phyloP scores from a whole-genome alignment of 2,329 filamentous ascomycete genomes.

The Paraphaeosphaeria minitans region DNA sequence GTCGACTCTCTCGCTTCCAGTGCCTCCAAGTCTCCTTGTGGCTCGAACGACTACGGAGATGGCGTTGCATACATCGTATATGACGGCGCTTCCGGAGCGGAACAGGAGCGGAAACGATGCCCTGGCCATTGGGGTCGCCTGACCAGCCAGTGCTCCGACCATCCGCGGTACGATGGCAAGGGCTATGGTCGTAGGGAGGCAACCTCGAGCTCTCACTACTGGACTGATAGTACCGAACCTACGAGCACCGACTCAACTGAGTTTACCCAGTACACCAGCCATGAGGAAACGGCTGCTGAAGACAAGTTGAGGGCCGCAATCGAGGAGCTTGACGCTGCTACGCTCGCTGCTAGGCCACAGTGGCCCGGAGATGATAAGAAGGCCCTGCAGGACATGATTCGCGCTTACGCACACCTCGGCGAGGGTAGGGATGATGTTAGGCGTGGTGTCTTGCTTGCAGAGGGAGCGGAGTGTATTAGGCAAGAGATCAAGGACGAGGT shows the following conservation, averaged over 20 bases:
- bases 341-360: background rate
- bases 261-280: background rate
- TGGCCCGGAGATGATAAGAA: constrained; percentile 20
- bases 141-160: constrained; percentile 25
- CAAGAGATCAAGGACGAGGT: constrained; percentile 15
- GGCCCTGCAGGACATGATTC: constrained; percentile 26
- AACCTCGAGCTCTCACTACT: background rate
- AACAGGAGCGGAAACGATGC: constrained; percentile 4
- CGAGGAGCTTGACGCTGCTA: background rate
- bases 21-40: background rate
- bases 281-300: constrained; percentile 1
- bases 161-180: constrained; percentile 24
- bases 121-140: constrained; percentile 14
- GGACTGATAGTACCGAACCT: background rate
- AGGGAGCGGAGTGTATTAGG: background rate
- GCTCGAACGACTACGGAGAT: constrained; percentile 6
- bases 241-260: constrained; percentile 2
- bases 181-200: background rate
- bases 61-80: constrained; percentile 17
- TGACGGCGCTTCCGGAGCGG: constrained; percentile 8
- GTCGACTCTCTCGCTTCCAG: background rate
- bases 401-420: constrained; percentile 21
- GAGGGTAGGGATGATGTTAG: constrained; percentile 7
- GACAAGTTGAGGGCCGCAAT: background rate
- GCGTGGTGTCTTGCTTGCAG: background rate